Evolutionary conservation across 202 grass and related monocot species (phyloP), one percentile per base, ranked within the genome.

Genomic region (Dendrocalamus latiflorus): DNA sequence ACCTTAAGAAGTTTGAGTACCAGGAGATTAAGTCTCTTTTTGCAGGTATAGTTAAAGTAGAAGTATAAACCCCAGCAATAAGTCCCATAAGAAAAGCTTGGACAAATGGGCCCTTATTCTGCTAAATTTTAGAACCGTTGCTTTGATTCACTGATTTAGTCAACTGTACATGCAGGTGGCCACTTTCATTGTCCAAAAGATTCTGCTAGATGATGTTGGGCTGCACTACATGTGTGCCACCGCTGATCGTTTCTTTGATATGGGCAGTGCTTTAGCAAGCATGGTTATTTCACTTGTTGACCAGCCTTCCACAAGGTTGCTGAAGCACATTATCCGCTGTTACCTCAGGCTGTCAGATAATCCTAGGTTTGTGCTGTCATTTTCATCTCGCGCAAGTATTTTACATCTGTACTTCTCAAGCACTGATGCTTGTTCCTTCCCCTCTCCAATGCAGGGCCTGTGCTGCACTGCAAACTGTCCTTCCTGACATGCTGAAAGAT

Each of bases 161-260:
- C 64, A 45, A 74, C 63, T 75, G 38, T 69, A 65, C 64, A 17
- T 85, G 66, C 68, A 98, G 95, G 92, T 91, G 26, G 85, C 88
- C 10, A 93, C 92, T 73, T 94, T 85, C 81, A 91, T 98, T 75
- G 61, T 98, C 38, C 73, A 91, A 79, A 98, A 91, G 73, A 91
- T 98, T 74, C 53, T 98, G 45, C 61, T 88, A 36, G 82, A 90
- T 77, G 89, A 98, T 34, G 64, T 69, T 58, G 92, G 95, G 67
- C 55, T 94, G 65, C 38, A 41, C 4, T 83, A 78, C 56, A 58
- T 90, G 20, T 98, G 92, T 51, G 87, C 80, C 24, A 93, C 72
- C 9, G 62, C 64, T 8, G 83, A 88, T 39, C 84, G 88, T 51
- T 97, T 94, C 86, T 93, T 88, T 86, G 76, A 64, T 43, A 74